These are phyloP conservation scores for Bacidia rubella DNA, from an alignment of 495 filamentous ascomycete genomes.

Conservation along the genomic window DNA sequence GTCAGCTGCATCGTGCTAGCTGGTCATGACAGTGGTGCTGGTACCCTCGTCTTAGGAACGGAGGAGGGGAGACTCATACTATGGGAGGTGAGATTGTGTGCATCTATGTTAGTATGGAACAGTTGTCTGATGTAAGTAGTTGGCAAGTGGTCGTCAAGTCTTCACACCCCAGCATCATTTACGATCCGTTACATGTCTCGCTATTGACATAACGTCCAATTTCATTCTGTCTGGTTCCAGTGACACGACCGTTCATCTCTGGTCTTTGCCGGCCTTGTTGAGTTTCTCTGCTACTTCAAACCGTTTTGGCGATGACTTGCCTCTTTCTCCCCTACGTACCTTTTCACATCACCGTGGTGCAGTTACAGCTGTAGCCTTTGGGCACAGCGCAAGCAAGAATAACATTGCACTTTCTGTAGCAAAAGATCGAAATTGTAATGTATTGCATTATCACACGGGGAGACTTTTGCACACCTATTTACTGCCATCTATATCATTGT, in stretches of 20 bases:
- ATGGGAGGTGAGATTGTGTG: conserved; percentile 93
- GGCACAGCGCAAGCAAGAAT: conserved; percentile 51
- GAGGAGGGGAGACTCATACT: conserved; percentile 72
- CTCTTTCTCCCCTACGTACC: conserved; percentile 46
- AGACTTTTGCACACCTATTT: conserved; percentile 64
- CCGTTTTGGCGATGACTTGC: conserved; percentile 22
- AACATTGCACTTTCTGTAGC: conserved; percentile 69
- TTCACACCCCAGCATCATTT: conserved; percentile 81
- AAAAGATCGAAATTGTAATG: conserved; percentile 66
- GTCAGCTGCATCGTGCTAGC: conserved; percentile 58
- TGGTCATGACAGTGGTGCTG: conserved; percentile 43
- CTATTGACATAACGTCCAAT: conserved; percentile 54
- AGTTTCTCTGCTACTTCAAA: conserved; percentile 36
- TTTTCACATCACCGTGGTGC: conserved; percentile 70
- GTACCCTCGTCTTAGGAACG: conserved; percentile 69
- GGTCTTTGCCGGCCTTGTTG: conserved; percentile 65
- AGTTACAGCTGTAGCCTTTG: conserved; percentile 55
- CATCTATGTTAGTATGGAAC: conserved; percentile 9
- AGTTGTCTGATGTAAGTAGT: conserved; percentile 33
- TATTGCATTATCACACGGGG: conserved; percentile 81
- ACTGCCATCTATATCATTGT: conserved; percentile 55
- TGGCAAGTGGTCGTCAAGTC: conserved; percentile 73
- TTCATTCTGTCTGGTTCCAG: conserved; percentile 78
- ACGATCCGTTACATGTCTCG: conserved; percentile 66
- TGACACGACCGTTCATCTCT: conserved; percentile 81